Base-by-base conservation (phyloP, 129 eudicot species). In the Artemisia argyi region DNA sequence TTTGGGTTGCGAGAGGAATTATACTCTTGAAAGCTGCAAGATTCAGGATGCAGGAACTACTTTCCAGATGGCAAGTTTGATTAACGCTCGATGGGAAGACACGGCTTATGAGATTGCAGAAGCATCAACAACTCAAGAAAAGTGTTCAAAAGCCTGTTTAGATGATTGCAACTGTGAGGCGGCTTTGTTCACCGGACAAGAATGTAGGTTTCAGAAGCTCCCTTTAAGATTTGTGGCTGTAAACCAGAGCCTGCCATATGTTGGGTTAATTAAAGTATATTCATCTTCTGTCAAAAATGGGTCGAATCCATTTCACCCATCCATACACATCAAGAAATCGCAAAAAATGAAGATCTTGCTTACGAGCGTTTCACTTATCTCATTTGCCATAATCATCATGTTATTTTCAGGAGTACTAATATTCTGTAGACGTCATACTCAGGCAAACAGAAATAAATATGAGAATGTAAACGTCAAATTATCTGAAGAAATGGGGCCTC, bases 151-250 rank as follows among this genome's bases (percentile, higher is more conserved):
- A 54, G 67, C 81, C 2, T 84, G 88, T 60, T 35, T 62, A 24
- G 49, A 69, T 9, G 87, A 83, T 18, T 83, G 87, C 65, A 79
- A 65, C 46, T 83, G 87, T 42, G 81, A 79, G 3, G 83, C 70
- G 9, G 82, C 83, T 0, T 1, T 80, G 4, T 84, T 72, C 74
- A 63, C 44, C 16, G 72, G 65, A 3, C 53, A 46, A 11, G 17
- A 7, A 18, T 84, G 88, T 71, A 55, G 3, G 73, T 56, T 61
- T 75, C 80, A 76, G 63, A 69, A 64, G 74, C 75, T 84, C 50
- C 88, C 85, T 6, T 15, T 84, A 39, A 73, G 76, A 65, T 80
- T 20, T 60, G 3, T 76, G 4, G 26, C 13, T 30, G 26, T 48
- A 47, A 12, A 1, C 17, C 44, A 17, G 11, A 10, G 0, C 4